Evolutionary conservation across 192 early-diverging fungal genomes (phyloP), one percentile per base, ranked within the genome.

Genomic region (Diversispora epigaea): DNA sequence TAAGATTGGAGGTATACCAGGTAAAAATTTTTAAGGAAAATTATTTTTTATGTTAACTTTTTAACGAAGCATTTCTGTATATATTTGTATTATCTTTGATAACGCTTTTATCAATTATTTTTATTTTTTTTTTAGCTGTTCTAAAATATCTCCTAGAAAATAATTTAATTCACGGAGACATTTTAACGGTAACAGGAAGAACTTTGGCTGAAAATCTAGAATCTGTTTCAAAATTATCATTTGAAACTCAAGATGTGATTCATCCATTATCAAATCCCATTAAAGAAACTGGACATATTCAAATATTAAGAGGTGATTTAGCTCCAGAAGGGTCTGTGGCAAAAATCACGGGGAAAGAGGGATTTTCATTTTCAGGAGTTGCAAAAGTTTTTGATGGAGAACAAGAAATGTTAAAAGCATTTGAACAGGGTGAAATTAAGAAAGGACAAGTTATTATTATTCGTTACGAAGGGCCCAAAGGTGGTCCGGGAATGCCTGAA

Each of bases 331-430:
- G 96, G 10, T 92, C 92, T 8, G 98, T 99, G 49, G 98, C 98
- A 64, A 99, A 99, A 86, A 99, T 99, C 84, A 99, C 98, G 11
- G 98, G 98, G 65, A 99, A 99, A 84, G 95, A 99, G 87, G 98
- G 98, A 21, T 86, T 98, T 11, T 57, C 77, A 60, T 99, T 99
- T 78, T 80, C 83, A 50, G 98, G 98, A 21, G 86, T 87, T 7
- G 98, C 98, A 61, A 90, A 90, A 69, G 94, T 96, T 39, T 99
- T 90, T 78, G 94, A 99, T 66, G 89, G 90, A 46, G 98, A 99
- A 81, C 89, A 92, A 77, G 92, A 91, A 40, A 96, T 99, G 93
- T 83, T 99, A 76, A 81, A 78, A 25, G 93, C 96, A 10, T 82
- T 99, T 55, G 95, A 97, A 83, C 86, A 87, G 41, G 88, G 88